Base-by-base conservation (phyloP, 441 rosid species). In the Gossypium gossypioides region DNA sequence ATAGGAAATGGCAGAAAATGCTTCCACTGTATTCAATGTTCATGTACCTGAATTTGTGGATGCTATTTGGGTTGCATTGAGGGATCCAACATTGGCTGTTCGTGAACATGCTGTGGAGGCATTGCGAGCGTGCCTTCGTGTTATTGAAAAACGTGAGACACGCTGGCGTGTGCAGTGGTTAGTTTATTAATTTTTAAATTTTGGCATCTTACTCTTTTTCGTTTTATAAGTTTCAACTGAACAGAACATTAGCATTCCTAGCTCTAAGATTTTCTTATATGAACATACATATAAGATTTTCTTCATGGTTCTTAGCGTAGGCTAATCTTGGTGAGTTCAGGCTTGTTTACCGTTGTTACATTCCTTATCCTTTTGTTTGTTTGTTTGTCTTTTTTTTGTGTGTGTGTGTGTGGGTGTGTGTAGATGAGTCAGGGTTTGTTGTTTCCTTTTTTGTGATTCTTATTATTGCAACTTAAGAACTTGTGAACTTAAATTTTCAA, bases 161-260 rank as follows among this genome's bases (percentile, higher is more conserved):
- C 97, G 99, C 2, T 96, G 98, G 99, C 93, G 97, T 58, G 99
- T 96, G 77, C 99, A 96, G 50, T 93, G 99, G 99, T 96, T 69
- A 63, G 90, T 87, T 96, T 69, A 57, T 87, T 86, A 55, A 50
- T 19, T 68, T 27, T 22, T 59, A 22, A 61, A 42, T 46, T 56
- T 34, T 70, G 73, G n/a, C 9, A 62, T 46, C 54, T n/a, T 27
- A 40, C 29, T 44, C 61, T n/a, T 42, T 42, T 64, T 44, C 58
- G 60, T 71, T 37, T 76, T 34, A 25, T 55, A 57, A 59, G 18
- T 62, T 37, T 27, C 10, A 58, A 25, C 18, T 25, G 29, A 27
- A 6, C 29, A 25, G 40, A 27, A 58, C 63, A 58, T 25, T 58
- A 58, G 40, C 63, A 13, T 3, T 25, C 19, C 19, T 58, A 58